Conservation (phyloP, 78 protist species). For the Speleostelium caveatum region DNA sequence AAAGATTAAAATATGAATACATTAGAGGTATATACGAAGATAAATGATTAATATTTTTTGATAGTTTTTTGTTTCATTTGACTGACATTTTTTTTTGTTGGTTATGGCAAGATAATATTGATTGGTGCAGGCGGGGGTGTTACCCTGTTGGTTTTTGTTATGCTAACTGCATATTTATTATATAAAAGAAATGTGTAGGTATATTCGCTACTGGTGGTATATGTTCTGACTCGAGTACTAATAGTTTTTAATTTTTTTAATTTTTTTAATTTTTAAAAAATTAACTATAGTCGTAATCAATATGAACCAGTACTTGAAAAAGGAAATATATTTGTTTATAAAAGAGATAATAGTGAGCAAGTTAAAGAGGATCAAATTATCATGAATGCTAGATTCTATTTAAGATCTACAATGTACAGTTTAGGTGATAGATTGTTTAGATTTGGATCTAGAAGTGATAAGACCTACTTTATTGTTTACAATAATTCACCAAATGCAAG, state of each 20-base stretch:
- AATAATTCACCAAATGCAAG: background rate
- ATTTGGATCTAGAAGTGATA: constrained; percentile 59
- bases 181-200: no score
- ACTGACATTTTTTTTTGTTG: no score
- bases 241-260: background rate
- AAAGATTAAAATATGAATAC: no score
- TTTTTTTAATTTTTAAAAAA: background rate
- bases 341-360: constrained; percentile 14
- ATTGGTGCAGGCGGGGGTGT: no score
- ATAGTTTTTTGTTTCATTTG: no score
- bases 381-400: constrained; percentile 66
- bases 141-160: no score
- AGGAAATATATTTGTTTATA: constrained; percentile 65
- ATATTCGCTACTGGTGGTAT: no score
- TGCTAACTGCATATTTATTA: no score
- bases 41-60: no score
- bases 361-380: constrained; percentile 34
- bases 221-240: no score
- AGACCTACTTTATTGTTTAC: constrained; percentile 1
- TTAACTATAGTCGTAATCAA: background rate
- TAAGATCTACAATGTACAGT: constrained; percentile 60
- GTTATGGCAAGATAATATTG: no score
- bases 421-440: constrained; percentile 18
- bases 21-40: no score
- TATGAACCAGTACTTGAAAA: constrained; percentile 47